These are phyloP conservation scores for Murraya koenigii DNA, from an alignment of 345 rosid genomes.

Conservation along the genomic window DNA sequence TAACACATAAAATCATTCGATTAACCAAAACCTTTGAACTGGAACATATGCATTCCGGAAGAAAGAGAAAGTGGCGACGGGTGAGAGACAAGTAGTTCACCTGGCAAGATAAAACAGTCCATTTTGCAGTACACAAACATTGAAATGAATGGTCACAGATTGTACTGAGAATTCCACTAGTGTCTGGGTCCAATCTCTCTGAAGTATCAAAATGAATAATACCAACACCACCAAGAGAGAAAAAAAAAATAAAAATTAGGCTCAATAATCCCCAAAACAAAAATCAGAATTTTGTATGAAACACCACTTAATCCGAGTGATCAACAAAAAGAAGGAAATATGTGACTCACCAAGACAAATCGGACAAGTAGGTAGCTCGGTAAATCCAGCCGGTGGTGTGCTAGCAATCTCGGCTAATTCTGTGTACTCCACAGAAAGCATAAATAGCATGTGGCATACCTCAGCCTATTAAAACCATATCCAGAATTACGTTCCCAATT, in stretches of 20 bases:
- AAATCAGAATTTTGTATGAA: background rate
- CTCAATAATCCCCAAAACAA: background rate
- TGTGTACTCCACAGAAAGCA: conserved; percentile 59
- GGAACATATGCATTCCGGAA: background rate
- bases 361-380: conserved; percentile 87
- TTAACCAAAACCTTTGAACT: background rate
- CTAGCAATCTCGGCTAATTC: conserved; percentile 66
- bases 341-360: conserved; percentile 73
- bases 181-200: conserved; percentile 95
- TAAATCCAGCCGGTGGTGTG: conserved; percentile 61
- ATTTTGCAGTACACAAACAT: conserved; percentile 86
- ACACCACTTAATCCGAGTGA: background rate
- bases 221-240: too few species aligned
- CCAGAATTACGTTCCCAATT: background rate
- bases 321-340: background rate
- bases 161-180: conserved; percentile 79
- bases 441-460: conserved; percentile 71
- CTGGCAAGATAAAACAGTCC: conserved; percentile 94
- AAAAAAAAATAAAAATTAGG: background rate
- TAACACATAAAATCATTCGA: background rate
- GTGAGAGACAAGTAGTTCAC: conserved; percentile 37
- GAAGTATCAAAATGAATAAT: conserved; percentile 4
- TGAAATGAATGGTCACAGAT: conserved; percentile 96
- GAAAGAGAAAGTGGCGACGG: background rate
- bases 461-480: conserved; percentile 55